Evolutionary conservation across 2,329 filamentous ascomycete species (phyloP), one percentile per base, ranked within the genome.

Genomic region (Aspergillus intermedius): DNA sequence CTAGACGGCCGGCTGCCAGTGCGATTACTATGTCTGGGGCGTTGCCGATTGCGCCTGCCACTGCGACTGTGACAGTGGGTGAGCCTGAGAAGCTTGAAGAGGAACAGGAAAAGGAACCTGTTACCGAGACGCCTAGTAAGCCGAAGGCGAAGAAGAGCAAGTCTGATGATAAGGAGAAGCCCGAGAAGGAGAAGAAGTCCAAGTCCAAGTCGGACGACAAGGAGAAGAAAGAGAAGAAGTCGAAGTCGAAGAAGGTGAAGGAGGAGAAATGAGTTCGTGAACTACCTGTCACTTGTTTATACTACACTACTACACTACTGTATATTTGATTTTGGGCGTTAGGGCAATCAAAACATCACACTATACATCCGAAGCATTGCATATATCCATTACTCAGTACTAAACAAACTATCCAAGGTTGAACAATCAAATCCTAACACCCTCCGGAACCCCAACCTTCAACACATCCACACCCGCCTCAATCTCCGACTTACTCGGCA

Each of bases 401-500:
- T 46, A 9, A 25, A 3, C 21, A 12, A 17, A 43, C 15, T 23
- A 6, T 48, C 8, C 25, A 28, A n/a, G 12, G 17, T 19, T 19
- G 17, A 19, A 19, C 17, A 19, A 19, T 19, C 17, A 35, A 12
- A 61, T 55, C 41, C 51, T 55, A 25, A 62, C 51, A 39, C 35
- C 19, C 41, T 52, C 46, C 7, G 56, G 62, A 46, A 68, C 48
- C 45, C 53, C 60, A n/a, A 69, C 54, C 46, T 52, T 50, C 56
- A 74, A 58, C 32, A 73, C 55, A 66, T 76, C 72, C 43, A 69
- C 57, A 3, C 71, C 73, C n/a, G 49, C 77, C 64, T 85, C 70
- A 43, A 97, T 71, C 63, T 95, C 80, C 53, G 74, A 82, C 81
- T 95, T 96, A 47, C 74, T 77, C 1, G 87, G 85, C 90, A 97